phyloP scores from a whole-genome alignment of 345 rosid genomes.

The Streptanthus diversifolius region DNA sequence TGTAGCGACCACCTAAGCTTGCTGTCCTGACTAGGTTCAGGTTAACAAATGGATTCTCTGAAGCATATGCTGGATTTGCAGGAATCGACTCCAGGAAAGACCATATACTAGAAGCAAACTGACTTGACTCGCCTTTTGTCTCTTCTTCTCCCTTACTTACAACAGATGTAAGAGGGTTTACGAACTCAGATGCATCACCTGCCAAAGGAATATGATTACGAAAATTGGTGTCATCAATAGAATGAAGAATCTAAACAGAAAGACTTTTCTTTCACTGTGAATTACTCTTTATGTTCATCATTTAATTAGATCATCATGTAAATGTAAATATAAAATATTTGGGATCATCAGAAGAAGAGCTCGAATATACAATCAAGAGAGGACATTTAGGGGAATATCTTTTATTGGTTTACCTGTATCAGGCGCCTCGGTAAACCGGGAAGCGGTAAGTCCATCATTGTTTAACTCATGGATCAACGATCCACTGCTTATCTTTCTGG shows the following conservation, averaged over 20 bases:
- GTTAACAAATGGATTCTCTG: constrained; percentile 57
- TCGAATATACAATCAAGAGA: neutral
- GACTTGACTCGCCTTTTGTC: constrained; percentile 32
- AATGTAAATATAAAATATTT: no score
- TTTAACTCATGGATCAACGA: constrained; percentile 44
- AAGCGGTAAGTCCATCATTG: constrained; percentile 9
- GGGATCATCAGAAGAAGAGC: neutral
- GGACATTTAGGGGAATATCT: neutral
- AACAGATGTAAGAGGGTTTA: constrained; percentile 9
- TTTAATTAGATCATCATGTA: neutral
- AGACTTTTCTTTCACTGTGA: neutral
- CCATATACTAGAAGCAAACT: constrained; percentile 66
- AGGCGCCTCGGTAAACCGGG: neutral
- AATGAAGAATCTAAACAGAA: neutral
- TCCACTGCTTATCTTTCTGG: constrained; percentile 29
- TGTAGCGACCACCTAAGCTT: constrained; percentile 59
- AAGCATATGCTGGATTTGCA: constrained; percentile 74
- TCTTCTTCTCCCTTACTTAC: constrained; percentile 1
- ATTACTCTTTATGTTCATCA: neutral
- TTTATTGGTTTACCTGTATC: constrained; percentile 17
- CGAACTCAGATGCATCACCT: constrained; percentile 21
- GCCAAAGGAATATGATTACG: neutral
- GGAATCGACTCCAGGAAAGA: constrained; percentile 80
- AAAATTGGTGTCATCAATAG: neutral
- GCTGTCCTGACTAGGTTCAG: constrained; percentile 66